phyloP scores from a whole-genome alignment of 305 asterid species.

The Galium porrigens region DNA sequence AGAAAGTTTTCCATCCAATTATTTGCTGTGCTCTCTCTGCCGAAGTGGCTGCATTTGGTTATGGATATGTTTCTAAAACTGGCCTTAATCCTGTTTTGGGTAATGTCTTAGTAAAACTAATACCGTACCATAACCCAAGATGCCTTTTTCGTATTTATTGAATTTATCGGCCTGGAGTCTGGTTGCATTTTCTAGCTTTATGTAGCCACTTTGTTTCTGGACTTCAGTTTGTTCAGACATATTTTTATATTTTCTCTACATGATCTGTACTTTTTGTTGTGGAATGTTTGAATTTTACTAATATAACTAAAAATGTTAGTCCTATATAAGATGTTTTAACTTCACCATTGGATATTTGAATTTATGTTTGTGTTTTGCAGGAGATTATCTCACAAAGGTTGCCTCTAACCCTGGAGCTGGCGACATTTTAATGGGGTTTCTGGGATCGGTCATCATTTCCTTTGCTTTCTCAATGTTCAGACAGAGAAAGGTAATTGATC shows the following conservation, averaged over 20 bases:
- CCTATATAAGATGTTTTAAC: too few species aligned
- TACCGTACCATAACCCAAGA: not conserved
- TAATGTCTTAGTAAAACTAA: slow-evolving; percentile 18
- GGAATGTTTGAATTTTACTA: not conserved
- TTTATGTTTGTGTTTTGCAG: slow-evolving; percentile 23
- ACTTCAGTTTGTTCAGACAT: not conserved
- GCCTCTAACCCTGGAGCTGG: slow-evolving; percentile 94
- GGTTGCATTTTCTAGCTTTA: not conserved
- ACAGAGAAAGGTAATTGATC: slow-evolving; percentile 62
- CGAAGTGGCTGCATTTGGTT: slow-evolving; percentile 69
- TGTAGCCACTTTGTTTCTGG: not conserved
- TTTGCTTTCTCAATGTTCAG: slow-evolving; percentile 97
- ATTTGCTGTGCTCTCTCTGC: slow-evolving; percentile 79
- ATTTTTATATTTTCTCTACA: not conserved
- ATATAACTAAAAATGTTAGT: not conserved
- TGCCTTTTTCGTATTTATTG: not conserved
- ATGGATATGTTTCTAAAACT: slow-evolving; percentile 43
- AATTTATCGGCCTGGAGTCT: not conserved
- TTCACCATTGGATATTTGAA: not conserved
- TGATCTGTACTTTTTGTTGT: not conserved
- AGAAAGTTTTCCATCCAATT: slow-evolving; percentile 79
- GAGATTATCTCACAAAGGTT: slow-evolving; percentile 67
- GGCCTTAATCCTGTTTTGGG: slow-evolving; percentile 82
- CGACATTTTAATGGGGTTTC: slow-evolving; percentile 82
- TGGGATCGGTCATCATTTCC: slow-evolving; percentile 88